Evolutionary conservation across 2,329 filamentous ascomycete species (phyloP).

Genomic region (Hymenoscyphus repandus): DNA sequence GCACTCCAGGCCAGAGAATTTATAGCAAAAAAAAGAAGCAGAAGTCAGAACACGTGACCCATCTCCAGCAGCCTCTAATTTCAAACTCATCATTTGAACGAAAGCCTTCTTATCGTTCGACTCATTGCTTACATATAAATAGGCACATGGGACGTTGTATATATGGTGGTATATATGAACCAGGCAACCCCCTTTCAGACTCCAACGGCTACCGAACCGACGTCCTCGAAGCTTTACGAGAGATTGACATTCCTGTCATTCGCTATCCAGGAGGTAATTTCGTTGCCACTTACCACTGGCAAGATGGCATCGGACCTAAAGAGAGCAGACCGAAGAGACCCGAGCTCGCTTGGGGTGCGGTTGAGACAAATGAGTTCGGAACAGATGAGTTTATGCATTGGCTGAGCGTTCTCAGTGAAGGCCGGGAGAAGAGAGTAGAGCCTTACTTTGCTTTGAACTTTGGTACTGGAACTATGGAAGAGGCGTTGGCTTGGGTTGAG

Average conservation of each 20-base stretch:
- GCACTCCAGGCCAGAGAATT: too few relatives aligned
- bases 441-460: conserved; percentile 79
- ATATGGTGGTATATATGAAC: conserved; percentile 81
- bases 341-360: conserved; percentile 74
- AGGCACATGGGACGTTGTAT: conserved; percentile 88
- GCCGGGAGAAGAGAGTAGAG: conserved; percentile 57
- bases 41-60: neutral
- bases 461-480: conserved; percentile 60
- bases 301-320: conserved; percentile 70
- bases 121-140: conserved; percentile 4
- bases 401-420: conserved; percentile 64
- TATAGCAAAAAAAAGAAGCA: neutral
- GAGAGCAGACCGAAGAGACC: conserved; percentile 59
- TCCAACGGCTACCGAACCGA: conserved; percentile 72
- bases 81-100: neutral
- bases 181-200: conserved; percentile 66
- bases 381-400: conserved; percentile 84
- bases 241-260: conserved; percentile 71
- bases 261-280: conserved; percentile 84
- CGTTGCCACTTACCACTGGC: conserved; percentile 79
- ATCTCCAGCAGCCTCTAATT: neutral
- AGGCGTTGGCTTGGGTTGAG: conserved; percentile 70
- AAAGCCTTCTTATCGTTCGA: conserved; percentile 5
- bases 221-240: conserved; percentile 67
- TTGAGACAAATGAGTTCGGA: conserved; percentile 70